Evolutionary conservation across 164 flowering plant species (phyloP), one percentile per base, ranked within the genome.

Genomic region (Annona cherimola): DNA sequence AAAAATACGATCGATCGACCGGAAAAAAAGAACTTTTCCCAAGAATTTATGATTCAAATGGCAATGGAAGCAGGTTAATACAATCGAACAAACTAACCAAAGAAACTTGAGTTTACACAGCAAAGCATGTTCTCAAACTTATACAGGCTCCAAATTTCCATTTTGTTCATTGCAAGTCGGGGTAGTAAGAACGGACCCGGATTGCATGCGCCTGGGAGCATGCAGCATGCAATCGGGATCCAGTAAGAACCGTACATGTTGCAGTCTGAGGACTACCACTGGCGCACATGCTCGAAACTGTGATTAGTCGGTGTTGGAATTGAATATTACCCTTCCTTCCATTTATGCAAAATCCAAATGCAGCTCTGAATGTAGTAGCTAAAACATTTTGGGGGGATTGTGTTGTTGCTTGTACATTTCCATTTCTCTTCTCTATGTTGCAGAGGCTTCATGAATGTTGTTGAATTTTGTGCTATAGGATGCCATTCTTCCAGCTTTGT

Each of bases 401-500:
- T 20, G 41, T 62, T 0, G 39, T 20, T 8, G 3, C 65, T 39
- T 62, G 4, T 1, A 62, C 35, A 5, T 12, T 62, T 20, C 64
- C 41, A 62, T 20, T 20, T 41, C 65, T 20, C 26, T 62, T 62
- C 26, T 62, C 7, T 26, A 62, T 35, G n/a, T 57, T 57, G 65
- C 11, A 61, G 26, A 61, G 26, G 7, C 18, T 18, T 16, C 61
- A 3, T 6, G 61, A 16, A 16, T 57, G 19, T 35, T 2, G 40
- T 11, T 62, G 65, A 62, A 20, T 11, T 26, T 8, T 8, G 67
- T 2, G 44, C 70, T 75, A 89, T 44, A 80, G 45, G 64, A 87
- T 71, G 79, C 85, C 79, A 75, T 82, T 68, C 69, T 75, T 82
- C 97, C 92, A 88, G 43, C 85, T 78, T 63, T 57, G 79, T 44